Evolutionary conservation across 371 early-diverging fungal genomes (phyloP), one percentile per base, ranked within the genome.

Genomic region (Mortierella sp.): DNA sequence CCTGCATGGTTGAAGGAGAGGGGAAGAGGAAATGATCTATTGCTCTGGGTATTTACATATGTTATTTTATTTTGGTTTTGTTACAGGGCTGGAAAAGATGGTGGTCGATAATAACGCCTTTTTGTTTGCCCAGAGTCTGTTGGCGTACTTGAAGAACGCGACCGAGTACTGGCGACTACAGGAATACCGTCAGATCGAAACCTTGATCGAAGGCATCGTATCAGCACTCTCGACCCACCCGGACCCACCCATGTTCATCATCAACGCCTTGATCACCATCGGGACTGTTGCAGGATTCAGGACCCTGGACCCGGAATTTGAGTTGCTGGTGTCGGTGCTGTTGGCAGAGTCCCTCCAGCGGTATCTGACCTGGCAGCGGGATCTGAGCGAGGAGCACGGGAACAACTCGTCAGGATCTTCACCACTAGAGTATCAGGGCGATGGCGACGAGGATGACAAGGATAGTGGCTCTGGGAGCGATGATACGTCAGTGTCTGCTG

Each of bases 91-190:
- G 37, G 61, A 61, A 61, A 61, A 34, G 37, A 61, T 34, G 22
- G 48, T 79, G 9, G 6, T 13, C 14, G 70, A 73, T 24, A 79
- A 79, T 39, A 79, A 79, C 63, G 79, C 74, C 10, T 71, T 79
- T 26, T 53, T 79, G 22, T 64, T 79, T 43, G 79, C 74, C 22
- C 64, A 79, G 70, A 70, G 70, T 19, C 47, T 79, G 16, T 14
- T 76, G 48, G 26, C 61, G 5, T 37, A 47, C 16, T 63, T 71
- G 41, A 31, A 22, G 37, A 61, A 24, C 44, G 39, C 61, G 0
- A 24, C 52, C 14, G 45, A 66, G 4, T 79, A 58, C 7, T 5
- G 29, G 29, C 53, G 24, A 4, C 71, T 50, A 34, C 67, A 44
- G 48, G 67, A 66, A 4, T 44, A 22, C 1, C 53, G 66, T 3